These are phyloP conservation scores for Auxenochlorella pyrenoidosa DNA, from an alignment of 139 green algal genomes.

Conservation along the genomic window DNA sequence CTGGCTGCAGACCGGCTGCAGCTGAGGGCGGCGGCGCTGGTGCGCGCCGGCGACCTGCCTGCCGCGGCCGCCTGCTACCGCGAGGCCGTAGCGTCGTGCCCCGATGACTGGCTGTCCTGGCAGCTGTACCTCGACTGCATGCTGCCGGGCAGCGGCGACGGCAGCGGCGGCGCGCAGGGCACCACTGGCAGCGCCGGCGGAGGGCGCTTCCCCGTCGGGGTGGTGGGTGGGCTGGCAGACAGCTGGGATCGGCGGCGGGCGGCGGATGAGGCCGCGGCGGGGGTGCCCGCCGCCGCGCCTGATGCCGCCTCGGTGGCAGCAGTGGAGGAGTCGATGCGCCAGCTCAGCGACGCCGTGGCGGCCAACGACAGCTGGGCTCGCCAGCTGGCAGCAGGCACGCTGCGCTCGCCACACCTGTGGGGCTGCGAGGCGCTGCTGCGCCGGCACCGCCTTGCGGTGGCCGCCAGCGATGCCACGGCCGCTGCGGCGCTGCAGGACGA, in stretches of 20 bases:
- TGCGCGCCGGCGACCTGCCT: constrained; percentile 44
- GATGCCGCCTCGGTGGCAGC: background rate
- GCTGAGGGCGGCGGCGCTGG: constrained; percentile 58
- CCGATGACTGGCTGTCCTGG: constrained; percentile 71
- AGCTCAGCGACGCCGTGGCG: background rate
- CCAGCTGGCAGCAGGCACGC: background rate
- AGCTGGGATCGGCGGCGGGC: constrained; percentile 7
- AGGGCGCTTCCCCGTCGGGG: constrained; percentile 33
- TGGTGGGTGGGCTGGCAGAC: constrained; percentile 50
- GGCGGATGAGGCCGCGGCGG: background rate
- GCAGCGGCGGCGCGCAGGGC: background rate
- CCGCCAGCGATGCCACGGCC: background rate
- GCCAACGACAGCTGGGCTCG: background rate
- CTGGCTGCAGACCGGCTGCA: constrained; percentile 54
- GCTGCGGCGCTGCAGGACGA: constrained; percentile 9
- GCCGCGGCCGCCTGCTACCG: constrained; percentile 50
- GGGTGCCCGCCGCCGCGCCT: background rate
- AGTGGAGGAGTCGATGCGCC: background rate
- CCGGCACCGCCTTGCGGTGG: constrained; percentile 13
- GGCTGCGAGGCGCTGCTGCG: constrained; percentile 41
- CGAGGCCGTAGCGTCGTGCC: constrained; percentile 41
- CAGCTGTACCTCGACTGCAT: constrained; percentile 70
- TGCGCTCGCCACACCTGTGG: constrained; percentile 40
- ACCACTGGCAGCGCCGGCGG: background rate
- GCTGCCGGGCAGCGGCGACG: constrained; percentile 39